Evolutionary conservation across 768 basidiomycete genomes (phyloP), one percentile per base, ranked within the genome.

Genomic region (Serpula lacrymans): DNA sequence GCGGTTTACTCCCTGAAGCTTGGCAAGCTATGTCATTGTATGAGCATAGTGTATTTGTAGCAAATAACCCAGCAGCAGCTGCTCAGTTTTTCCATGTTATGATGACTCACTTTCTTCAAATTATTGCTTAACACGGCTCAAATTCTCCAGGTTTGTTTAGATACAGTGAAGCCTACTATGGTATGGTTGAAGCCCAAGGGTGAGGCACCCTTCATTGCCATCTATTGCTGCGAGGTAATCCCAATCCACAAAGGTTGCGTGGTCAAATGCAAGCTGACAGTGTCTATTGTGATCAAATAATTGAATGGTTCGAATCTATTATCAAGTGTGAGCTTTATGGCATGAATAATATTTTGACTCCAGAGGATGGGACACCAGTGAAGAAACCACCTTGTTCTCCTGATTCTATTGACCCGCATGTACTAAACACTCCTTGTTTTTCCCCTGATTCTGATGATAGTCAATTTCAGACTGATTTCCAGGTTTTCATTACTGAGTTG

Each of bases 161-260:
- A 0, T 5, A 25, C 6, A 39, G 37, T 5, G 17, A 33, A 12
- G 52, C 48, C 0, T 59, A 57, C 40, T 52, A 49, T 34, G 62
- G 54, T 0, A 49, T 46, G 2, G 54, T 57, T 0, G 63, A 65
- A 34, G 39, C 49, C 1, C 63, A 60, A 31, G 53, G 53, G 3
- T 37, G 53, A n/a, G 61, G 59, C 0, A 55, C 53, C 3, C 37
- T 65, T 1, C 64, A 67, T 42, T 55, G 53, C 20, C 64, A 67
- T 40, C 52, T 63, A 48, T 32, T 65, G 0, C 41, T 58, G 2
- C 4, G 17, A 24, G 21, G 25, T 33, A n/a, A 33, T 33, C 31
- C 31, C 8, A 14, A n/a, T 6, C 31, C 31, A 14, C 31, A 33
- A 33, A 14, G 8, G 20, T 14, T 33, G n/a, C 31, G 31, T n/a